Evolutionary conservation across 1,284 basidiomycete genomes (phyloP).

Genomic region (Ceratobasidium sp.): DNA sequence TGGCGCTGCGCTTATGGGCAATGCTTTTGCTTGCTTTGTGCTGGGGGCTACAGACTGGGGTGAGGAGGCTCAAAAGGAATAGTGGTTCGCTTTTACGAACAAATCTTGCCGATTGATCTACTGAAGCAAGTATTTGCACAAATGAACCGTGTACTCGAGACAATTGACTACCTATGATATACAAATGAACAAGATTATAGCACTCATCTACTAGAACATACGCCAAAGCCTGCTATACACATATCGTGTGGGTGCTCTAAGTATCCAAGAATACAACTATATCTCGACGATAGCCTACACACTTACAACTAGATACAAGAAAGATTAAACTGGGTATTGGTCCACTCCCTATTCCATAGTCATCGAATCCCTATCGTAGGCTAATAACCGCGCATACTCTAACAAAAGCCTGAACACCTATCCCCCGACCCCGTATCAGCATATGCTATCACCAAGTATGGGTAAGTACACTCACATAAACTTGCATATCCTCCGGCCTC

Average conservation of each 20-base stretch:
- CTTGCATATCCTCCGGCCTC: constrained; percentile 66
- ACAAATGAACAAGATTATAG: neutral
- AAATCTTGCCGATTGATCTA: neutral
- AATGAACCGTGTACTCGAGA: neutral
- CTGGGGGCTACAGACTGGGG: constrained; percentile 33
- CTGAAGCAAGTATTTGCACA: neutral
- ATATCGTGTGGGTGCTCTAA: neutral
- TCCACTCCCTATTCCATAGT: neutral
- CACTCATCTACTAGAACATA: neutral
- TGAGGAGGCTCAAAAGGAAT: neutral
- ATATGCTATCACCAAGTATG: too few species aligned
- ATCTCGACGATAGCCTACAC: neutral
- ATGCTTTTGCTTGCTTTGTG: constrained; percentile 46
- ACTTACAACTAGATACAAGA: neutral
- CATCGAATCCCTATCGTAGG: constrained; percentile 50
- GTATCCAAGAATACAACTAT: neutral
- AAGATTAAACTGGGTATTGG: neutral
- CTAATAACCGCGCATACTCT: constrained; percentile 51
- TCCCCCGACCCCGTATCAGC: neutral
- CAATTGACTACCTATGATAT: neutral
- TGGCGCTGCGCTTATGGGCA: constrained; percentile 43
- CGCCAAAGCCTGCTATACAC: neutral
- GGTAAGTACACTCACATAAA: constrained; percentile 56
- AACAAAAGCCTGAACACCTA: constrained; percentile 52
- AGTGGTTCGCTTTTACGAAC: neutral